A percentile compares a stretch with the other conserved stretches of the same genome.
These are phyloP conservation scores for Calocybe gangraenosa DNA, from an alignment of 768 basidiomycete genomes.

Conservation along the genomic window DNA sequence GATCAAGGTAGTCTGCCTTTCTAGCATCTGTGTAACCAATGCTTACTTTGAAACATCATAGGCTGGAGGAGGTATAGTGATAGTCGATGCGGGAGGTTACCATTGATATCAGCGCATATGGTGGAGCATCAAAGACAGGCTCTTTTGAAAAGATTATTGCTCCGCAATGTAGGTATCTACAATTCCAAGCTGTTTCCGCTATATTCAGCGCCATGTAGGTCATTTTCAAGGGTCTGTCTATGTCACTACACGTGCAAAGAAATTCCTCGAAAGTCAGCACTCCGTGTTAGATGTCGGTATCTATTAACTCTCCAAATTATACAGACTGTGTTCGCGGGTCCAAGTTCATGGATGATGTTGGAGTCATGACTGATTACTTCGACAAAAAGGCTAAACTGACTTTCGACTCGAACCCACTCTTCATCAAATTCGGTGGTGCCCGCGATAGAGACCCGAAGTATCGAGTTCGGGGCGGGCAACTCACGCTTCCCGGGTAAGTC, in stretches of 20 bases:
- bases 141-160: constrained; percentile 32
- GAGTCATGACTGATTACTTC: constrained; percentile 31
- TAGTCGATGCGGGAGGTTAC: constrained; percentile 64
- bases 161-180: constrained; percentile 31
- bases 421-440: constrained; percentile 36
- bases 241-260: constrained; percentile 30
- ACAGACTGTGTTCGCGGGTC: constrained; percentile 30
- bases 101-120: constrained; percentile 55
- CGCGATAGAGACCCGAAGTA: constrained; percentile 30
- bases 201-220: constrained; percentile 19
- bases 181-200: too few relatives aligned
- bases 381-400: constrained; percentile 37
- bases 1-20: constrained; percentile 14
- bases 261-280: constrained; percentile 26
- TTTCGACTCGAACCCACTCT: constrained; percentile 35
- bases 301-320: not conserved
- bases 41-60: too few relatives aligned
- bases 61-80: constrained; percentile 42
- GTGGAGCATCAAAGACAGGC: constrained; percentile 21
- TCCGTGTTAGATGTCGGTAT: not conserved
- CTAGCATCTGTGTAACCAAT: too few relatives aligned
- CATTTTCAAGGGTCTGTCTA: constrained; percentile 37
- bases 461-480: constrained; percentile 34
- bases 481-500: constrained; percentile 29
- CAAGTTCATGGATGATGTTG: constrained; percentile 31